phyloP scores from a whole-genome alignment of 139 green algal species.

The Micractinium sp. region DNA sequence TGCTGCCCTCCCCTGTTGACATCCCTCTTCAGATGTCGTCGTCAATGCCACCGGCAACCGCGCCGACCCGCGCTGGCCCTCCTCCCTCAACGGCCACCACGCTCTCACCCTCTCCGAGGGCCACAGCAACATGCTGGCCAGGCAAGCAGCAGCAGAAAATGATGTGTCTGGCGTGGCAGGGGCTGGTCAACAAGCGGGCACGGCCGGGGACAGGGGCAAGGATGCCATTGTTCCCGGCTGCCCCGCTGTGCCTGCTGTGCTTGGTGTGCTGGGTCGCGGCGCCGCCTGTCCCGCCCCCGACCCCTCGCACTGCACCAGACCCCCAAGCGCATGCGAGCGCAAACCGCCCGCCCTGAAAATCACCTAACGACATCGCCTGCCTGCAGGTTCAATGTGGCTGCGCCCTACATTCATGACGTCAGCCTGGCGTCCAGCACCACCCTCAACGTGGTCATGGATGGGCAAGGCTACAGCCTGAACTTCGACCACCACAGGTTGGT shows the following conservation, averaged over 20 bases:
- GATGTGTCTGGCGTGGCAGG: no score
- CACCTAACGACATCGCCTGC: no score
- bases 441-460: slow-evolving; percentile 15
- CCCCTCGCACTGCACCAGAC: neutral
- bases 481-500: slow-evolving; percentile 4
- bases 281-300: neutral
- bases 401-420: slow-evolving; percentile 7
- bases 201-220: no score
- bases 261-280: neutral
- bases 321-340: neutral
- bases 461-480: neutral
- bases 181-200: no score
- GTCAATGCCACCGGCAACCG: neutral
- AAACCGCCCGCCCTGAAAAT: neutral
- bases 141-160: neutral
- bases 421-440: neutral
- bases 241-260: neutral
- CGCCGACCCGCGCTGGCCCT: neutral
- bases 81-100: slow-evolving; percentile 8
- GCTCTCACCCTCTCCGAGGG: neutral
- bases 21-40: neutral
- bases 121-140: neutral
- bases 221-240: no score
- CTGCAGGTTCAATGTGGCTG: neutral
- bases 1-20: neutral